Evolutionary conservation across 73 alveolate species (phyloP), one percentile per base, ranked within the genome.

Genomic region (Paramecium sonneborni): DNA sequence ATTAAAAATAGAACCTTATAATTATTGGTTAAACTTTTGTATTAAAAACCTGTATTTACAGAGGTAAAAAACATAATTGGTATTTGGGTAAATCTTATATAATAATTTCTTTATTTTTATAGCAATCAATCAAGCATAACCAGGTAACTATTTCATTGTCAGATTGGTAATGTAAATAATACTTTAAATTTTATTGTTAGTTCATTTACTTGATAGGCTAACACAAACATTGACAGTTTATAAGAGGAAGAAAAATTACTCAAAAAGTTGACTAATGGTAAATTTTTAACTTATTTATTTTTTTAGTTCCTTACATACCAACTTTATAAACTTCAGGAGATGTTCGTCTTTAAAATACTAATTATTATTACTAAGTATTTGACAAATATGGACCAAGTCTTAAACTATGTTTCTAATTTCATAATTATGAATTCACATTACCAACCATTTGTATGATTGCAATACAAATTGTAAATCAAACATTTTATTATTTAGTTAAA

Each of bases 361-460:
- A 43, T 34, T 79, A 79, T 20, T 79, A 41, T 26, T 79, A 43
- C 28, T 79, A 44, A 41, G 76, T 79, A 34, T 79, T 79, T 24
- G 90, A 79, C 34, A 38, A n/a, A n/a, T 79, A 24, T 39, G 90
- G 90, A 11, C 90, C 90, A 11, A 79, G 90, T 79, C 41, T 79
- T 37, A 79, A 79, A 79, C 26, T 79, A 0, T 79, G 90, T 23
- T 79, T 79, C 74, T 46, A 79, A 79, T 79, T 43, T 44, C n/a
- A 18, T 10, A 38, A 79, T 79, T 21, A 44, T 9, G 62, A 79
- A 41, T 79, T 79, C 48, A 79, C 76, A 3, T 24, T 79, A 38
- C 90, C 90, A 79, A 79, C 90, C 28, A 44, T 79, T 7, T 39
- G 76, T 24, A 34, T 79, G 46, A 38, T 79, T 39, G 90, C 90